A percentile compares a stretch with the other conserved stretches of the same genome.
phyloP scores from a whole-genome alignment of 331 rosid genomes.

The Arachis monticola region DNA sequence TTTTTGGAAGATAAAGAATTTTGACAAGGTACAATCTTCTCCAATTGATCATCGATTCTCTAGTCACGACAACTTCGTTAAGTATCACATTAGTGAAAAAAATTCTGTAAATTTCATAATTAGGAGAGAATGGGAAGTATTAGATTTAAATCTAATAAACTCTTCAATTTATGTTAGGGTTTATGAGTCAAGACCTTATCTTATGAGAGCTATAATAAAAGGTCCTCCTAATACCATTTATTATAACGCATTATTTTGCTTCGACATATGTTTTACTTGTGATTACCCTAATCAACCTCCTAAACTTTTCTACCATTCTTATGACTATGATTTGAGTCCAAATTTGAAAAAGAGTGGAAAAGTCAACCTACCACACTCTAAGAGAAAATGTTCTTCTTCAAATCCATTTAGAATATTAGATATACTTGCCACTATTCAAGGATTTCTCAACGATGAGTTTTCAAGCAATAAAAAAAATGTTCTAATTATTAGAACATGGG shows the following conservation, averaged over 20 bases:
- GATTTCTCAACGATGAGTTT: background rate
- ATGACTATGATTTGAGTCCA: conserved; percentile 20
- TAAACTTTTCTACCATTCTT: conserved; percentile 18
- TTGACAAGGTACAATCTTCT: background rate
- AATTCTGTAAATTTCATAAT: background rate
- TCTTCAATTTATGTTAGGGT: conserved; percentile 35
- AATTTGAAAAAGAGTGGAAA: background rate
- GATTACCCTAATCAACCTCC: conserved; percentile 31
- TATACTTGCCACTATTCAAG: conserved; percentile 25
- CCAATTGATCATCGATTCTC: conserved; percentile 33
- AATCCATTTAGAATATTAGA: conserved; percentile 5
- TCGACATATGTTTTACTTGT: conserved; percentile 40
- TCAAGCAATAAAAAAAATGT: background rate
- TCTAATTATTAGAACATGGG: conserved; percentile 25
- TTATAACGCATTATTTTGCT: conserved; percentile 37
- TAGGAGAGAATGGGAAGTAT: conserved; percentile 10
- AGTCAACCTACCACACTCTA: background rate
- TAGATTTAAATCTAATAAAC: background rate
- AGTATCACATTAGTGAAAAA: background rate
- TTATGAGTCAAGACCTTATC: conserved; percentile 34
- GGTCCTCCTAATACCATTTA: conserved; percentile 35
- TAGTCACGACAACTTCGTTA: background rate
- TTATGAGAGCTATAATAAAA: conserved; percentile 37
- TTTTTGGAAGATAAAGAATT: conserved; percentile 25
- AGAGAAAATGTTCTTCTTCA: background rate